Percentiles rank a stretch among this genome's conserved stretches.
Evolutionary conservation across 1,139 yeast genomes (phyloP).

Genomic region (Blastobotrys apis): DNA sequence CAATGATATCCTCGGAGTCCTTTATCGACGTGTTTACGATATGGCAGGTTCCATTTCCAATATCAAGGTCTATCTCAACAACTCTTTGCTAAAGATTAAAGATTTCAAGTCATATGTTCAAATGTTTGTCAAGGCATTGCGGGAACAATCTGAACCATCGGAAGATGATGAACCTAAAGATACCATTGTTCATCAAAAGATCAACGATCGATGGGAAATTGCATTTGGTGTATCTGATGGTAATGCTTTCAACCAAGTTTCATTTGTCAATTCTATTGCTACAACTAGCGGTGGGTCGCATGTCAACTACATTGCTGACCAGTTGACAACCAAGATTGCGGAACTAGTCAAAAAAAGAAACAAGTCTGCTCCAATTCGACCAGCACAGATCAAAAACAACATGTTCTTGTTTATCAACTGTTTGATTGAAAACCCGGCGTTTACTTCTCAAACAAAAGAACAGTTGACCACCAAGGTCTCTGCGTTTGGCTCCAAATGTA

Average conservation of each 20-base stretch:
- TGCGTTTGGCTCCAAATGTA: conserved; percentile 84
- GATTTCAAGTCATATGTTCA: conserved; percentile 87
- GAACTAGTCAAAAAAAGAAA: conserved; percentile 72
- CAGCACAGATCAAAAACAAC: conserved; percentile 83
- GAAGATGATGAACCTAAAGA: conserved; percentile 44
- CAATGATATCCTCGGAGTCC: conserved; percentile 74
- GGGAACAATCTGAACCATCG: conserved; percentile 39
- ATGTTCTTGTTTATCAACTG: conserved; percentile 90
- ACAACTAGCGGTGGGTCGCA: conserved; percentile 98
- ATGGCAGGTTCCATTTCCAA: conserved; percentile 93
- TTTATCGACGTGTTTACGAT: conserved; percentile 93
- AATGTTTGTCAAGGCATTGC: conserved; percentile 75
- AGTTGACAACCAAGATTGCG: conserved; percentile 69
- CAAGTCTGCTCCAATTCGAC: conserved; percentile 70
- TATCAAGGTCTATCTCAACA: conserved; percentile 74
- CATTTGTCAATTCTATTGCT: conserved; percentile 96
- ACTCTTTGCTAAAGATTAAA: conserved; percentile 60
- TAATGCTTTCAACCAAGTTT: conserved; percentile 75
- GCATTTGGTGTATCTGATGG: conserved; percentile 95
- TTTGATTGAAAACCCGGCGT: conserved; percentile 92
- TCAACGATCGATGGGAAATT: conserved; percentile 86
- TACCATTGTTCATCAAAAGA: conserved; percentile 72
- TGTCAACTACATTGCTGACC: conserved; percentile 80
- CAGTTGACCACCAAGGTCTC: conserved; percentile 84
- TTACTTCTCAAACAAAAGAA: conserved; percentile 96